Evolutionary conservation across 2,329 filamentous ascomycete genomes (phyloP), one percentile per base, ranked within the genome.

Genomic region (Colletotrichum horii): DNA sequence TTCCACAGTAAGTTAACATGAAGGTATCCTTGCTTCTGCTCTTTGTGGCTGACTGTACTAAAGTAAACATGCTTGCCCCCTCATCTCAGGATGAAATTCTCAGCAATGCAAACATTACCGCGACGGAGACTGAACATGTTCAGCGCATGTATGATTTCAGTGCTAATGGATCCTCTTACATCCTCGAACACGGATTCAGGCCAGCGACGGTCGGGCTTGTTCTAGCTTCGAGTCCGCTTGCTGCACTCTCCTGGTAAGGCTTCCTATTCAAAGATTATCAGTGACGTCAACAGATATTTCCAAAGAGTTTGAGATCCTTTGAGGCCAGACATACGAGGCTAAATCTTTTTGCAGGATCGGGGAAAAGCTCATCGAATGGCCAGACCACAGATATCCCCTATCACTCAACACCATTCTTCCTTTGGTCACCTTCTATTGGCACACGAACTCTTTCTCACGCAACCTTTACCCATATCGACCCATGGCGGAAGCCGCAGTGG

Each of bases 301-400:
- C 19, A n/a, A 11, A 43, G 38, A 43, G 16, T 2, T 43, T 43
- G 19, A 43, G 19, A 11, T 43, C 38, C 19, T n/a, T 43, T n/a
- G 19, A 43, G 8, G 38, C 38, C 8, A 43, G 3, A n/a, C 8
- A 4, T 43, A n/a, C 19, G 38, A 43, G 5, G 70, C 26, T 30
- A n/a, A 28, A 69, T 30, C 9, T 34, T 34, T n/a, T 70, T n/a
- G 8, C 32, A 88, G 87, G 87, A 85, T 92, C 30, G 89, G 87
- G 9, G 90, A 92, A 78, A 92, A 91, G 79, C 88, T 89, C 75
- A 81, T 90, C 1, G 86, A 86, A 9, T 92, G 89, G 90, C 83
- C 83, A 4, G 89, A 91, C 76, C 78, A 82, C 9, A 79, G 80
- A 30, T 70, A 77, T 11, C 86, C 86, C 1, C 77, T 60, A 68